Conservation (phyloP, 2,329 filamentous ascomycete genomes). For the Cercospora nicotianae region DNA sequence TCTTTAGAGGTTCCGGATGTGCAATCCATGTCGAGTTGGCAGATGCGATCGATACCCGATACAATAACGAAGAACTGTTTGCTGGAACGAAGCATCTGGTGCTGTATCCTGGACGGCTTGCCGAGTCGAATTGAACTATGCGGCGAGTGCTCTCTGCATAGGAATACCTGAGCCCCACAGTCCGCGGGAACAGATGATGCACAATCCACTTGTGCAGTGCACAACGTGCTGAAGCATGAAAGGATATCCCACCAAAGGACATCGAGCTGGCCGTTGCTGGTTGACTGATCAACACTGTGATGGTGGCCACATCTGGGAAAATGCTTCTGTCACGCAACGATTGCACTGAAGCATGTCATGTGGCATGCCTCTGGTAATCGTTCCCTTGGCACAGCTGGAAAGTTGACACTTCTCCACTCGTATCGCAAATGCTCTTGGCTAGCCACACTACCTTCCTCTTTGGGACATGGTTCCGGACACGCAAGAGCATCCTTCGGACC, state of each 20-base stretch:
- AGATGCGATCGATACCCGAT: neutral
- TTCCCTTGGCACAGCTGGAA: neutral
- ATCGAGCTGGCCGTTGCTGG: neutral
- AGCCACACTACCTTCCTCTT: conserved; percentile 13
- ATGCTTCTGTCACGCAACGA: neutral
- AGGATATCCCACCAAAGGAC: neutral
- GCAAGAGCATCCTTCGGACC: neutral
- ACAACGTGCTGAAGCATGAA: neutral
- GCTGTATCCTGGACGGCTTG: neutral
- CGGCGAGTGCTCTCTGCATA: neutral
- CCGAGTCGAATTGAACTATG: neutral
- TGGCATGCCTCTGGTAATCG: neutral
- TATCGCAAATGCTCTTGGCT: conserved; percentile 13
- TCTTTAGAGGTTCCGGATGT: neutral
- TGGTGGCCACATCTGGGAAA: neutral
- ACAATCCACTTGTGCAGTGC: neutral
- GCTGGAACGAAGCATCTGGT: neutral
- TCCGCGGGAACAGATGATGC: neutral
- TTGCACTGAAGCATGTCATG: neutral
- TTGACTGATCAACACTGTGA: neutral
- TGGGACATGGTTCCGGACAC: neutral
- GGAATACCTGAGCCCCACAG: neutral
- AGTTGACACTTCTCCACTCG: conserved; percentile 7
- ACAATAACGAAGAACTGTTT: neutral
- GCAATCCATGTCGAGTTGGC: neutral